Evolutionary conservation across 805 yeast species (phyloP).

Genomic region (Candida nitratophila): DNA sequence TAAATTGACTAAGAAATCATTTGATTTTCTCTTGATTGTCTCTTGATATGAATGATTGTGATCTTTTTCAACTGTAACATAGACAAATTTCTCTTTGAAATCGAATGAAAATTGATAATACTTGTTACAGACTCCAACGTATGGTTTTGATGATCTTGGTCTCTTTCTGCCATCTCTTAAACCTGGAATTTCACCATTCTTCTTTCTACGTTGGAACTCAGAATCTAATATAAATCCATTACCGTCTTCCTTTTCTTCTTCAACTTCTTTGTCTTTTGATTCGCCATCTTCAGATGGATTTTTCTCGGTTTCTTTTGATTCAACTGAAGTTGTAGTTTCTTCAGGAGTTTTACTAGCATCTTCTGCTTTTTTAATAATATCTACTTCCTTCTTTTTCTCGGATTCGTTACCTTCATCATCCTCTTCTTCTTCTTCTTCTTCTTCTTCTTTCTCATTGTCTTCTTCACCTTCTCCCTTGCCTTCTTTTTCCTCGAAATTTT

Average conservation of each 20-base stretch:
- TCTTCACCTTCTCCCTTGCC: not conserved
- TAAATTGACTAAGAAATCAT: not conserved
- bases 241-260: not conserved
- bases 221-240: too few species aligned
- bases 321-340: too few species aligned
- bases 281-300: too few species aligned
- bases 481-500: not conserved
- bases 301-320: too few species aligned
- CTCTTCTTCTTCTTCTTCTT: too few species aligned
- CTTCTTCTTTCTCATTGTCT: not conserved
- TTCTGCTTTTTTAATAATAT: too few species aligned
- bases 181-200: not conserved
- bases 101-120: conserved; percentile 1
- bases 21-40: not conserved
- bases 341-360: not conserved
- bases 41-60: not conserved
- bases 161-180: not conserved
- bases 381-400: not conserved
- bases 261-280: not conserved
- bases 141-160: not conserved
- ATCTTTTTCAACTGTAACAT: not conserved
- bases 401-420: not conserved
- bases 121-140: not conserved
- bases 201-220: too few species aligned
- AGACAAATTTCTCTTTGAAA: not conserved